A percentile compares a stretch with the other conserved stretches of the same genome.
Evolutionary conservation across 1,139 yeast genomes (phyloP).

Genomic region (Pichia cactophila): DNA sequence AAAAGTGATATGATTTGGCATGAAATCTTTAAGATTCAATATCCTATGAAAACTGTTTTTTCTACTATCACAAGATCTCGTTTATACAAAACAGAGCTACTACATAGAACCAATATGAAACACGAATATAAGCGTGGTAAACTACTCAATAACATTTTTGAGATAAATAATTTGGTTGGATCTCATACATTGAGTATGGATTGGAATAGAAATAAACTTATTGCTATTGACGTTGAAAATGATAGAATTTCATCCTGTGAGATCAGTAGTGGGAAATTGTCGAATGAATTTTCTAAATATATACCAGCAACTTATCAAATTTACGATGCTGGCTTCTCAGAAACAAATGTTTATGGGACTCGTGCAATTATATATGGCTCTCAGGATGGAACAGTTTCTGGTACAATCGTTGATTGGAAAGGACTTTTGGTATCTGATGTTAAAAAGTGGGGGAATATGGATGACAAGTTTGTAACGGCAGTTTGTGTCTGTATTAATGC

Average conservation of each 20-base stretch:
- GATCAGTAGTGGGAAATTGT: conserved; percentile 12
- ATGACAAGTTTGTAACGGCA: conserved; percentile 32
- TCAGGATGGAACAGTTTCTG: conserved; percentile 37
- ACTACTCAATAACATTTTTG: conserved; percentile 25
- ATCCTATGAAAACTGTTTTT: conserved; percentile 36
- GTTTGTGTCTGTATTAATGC: conserved; percentile 22
- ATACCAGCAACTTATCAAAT: conserved; percentile 27
- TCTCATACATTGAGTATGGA: conserved; percentile 8
- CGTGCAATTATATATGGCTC: conserved; percentile 37
- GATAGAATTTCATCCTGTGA: conserved; percentile 11
- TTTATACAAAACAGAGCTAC: conserved; percentile 52
- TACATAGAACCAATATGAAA: conserved; percentile 30
- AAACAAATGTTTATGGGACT: conserved; percentile 6
- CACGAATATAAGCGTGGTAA: conserved; percentile 46
- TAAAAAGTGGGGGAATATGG: conserved; percentile 28
- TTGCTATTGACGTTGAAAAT: conserved; percentile 11
- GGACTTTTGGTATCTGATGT: conserved; percentile 31
- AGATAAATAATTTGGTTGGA: neutral
- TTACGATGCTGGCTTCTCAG: conserved; percentile 19
- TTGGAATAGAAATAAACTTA: conserved; percentile 13
- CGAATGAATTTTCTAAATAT: conserved; percentile 8
- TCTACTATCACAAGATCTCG: conserved; percentile 49
- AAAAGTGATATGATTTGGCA: conserved; percentile 58
- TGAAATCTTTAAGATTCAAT: conserved; percentile 42
- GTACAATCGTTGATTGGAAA: conserved; percentile 32